Base-by-base conservation (phyloP, 75 land plant genomes). In the Azolla pinnata region DNA sequence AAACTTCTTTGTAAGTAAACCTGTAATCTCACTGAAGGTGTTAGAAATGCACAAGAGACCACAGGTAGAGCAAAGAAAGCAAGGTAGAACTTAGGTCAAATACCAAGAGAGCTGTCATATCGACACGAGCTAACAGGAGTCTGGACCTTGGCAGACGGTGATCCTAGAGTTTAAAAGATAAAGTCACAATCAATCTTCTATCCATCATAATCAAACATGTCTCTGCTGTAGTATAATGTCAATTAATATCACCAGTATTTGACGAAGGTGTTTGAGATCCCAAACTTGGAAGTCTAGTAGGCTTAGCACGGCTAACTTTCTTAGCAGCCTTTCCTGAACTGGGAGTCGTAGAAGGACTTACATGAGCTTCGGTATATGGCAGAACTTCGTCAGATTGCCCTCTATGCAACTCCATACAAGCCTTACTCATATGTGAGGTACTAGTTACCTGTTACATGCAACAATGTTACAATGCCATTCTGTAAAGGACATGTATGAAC, bases 101-200 rank as follows among this genome's bases (percentile, higher is more conserved):
- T 80, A 89, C 96, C 90, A 35, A 89, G 75, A 12, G 96, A 89
- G 78, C 90, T 89, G 58, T 89, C 96, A 72, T 85, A 89, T 16
- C 96, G 96, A 64, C 96, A 89, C 1, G 90, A 74, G 64, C 85
- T 77, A 67, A 54, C 72, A 20, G 96, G 90, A 45, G 90, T 89
- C 19, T 74, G 76, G 26, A 62, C 69, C 66, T 67, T 75, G 50
- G 72, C 60, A 38, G 75, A 55, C n/a, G 90, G 96, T 21, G 90
- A 85, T 34, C 86, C 96, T 89, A 57, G 9, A 35, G 19, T 10
- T 20, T 29, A 33, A 34, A 20, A 9, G 50, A 59, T 19, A 25
- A 25, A 9, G 65, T 52, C 14, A 27, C 10, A 52, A 52, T 25
- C 4, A 4, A 24, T 18, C 24, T 26, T 3, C 24, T 23, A 52